Evolutionary conservation across 176 grass and related monocot species (phyloP), one percentile per base, ranked within the genome.

Genomic region (Eleusine coracana): DNA sequence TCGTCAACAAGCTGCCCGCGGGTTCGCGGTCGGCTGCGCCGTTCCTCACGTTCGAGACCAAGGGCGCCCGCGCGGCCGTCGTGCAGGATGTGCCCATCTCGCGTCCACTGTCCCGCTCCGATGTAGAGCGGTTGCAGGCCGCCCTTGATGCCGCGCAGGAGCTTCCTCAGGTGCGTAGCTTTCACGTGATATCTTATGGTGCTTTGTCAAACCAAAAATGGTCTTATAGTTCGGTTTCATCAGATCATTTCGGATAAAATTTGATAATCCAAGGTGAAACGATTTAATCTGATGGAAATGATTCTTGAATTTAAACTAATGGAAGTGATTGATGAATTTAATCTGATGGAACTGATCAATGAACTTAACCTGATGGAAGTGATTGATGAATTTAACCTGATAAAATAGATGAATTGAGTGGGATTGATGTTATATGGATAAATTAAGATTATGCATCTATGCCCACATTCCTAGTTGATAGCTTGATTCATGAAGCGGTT

Each of bases 41-140:
- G 31, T 96, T 93, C 84, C 92, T 99, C 82, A 93, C 91, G 10
- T 96, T 99, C 27, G 96, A 99, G 79, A 96, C 96, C 69, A 99
- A 99, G 79, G 96, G 96, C 62, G 17, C 88, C 28, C 84, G 85
- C 81, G 82, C 96, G 31, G 96, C 93, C 17, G 93, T 99, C 76
- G 96, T 99, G 68, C 96, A 99, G 85, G 96, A 99, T 29, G 89
- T 99, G 56, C 96, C 96, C 61, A 96, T 99, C 87, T 99, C 93
- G 36, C 91, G 89, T 70, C 91, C 96, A 9, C 89, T 99, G 20
- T 95, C 96, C 7, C 87, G 85, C 39, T 82, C 91, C 9, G 91
- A 99, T 49, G 66, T 99, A 42, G 84, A 82, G 56, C 87, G 86
- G 79, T 82, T 96, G 80, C 93, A 96, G 83, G 78, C 70, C 1